Evolutionary conservation across 2,329 filamentous ascomycete species (phyloP), one percentile per base, ranked within the genome.

Genomic region (Talaromyces pinophilus): DNA sequence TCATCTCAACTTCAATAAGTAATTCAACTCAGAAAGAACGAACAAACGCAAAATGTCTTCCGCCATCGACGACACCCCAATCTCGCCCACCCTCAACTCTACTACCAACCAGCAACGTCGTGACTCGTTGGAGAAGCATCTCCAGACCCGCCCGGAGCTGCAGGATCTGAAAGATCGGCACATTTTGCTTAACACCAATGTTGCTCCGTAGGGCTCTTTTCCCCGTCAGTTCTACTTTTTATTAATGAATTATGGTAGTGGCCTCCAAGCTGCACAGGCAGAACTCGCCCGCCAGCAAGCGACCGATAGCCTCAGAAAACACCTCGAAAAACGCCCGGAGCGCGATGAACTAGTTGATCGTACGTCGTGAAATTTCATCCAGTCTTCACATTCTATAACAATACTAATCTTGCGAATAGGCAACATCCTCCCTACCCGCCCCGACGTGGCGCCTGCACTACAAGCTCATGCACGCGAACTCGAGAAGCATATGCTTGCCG

Each of bases 401-500:
- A 2, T 22, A 13, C n/a, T 57, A 40, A 57, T 11, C 33, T 15
- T 35, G 5, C 4, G 15, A 64, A 64, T 72, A 94, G 91, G 89
- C 72, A 96, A 97, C 80, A 97, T 97, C 77, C 88, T 97, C 30
- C 91, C 92, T 5, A 87, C 88, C 65, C 62, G 63, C 59, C 90
- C 90, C 38, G 90, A 80, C 62, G 92, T 90, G 19, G 92, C 93
- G 0, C 93, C 93, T 0, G 86, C 90, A 2, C 83, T 97, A 63
- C 88, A 90, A 75, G 92, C 90, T 65, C 88, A 92, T 69, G 92
- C 95, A 78, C 90, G 87, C 74, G 92, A 96, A 82, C 88, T 97
- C 50, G 88, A 93, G 79, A 92, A 89, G 77, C 90, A 92, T 78
- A 97, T 97, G 93, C 87, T 90, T 15, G 90, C 88, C 67, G 92